These are phyloP conservation scores for Pulveroboletus sp. DNA, from an alignment of 1,284 basidiomycete genomes.

Conservation along the genomic window DNA sequence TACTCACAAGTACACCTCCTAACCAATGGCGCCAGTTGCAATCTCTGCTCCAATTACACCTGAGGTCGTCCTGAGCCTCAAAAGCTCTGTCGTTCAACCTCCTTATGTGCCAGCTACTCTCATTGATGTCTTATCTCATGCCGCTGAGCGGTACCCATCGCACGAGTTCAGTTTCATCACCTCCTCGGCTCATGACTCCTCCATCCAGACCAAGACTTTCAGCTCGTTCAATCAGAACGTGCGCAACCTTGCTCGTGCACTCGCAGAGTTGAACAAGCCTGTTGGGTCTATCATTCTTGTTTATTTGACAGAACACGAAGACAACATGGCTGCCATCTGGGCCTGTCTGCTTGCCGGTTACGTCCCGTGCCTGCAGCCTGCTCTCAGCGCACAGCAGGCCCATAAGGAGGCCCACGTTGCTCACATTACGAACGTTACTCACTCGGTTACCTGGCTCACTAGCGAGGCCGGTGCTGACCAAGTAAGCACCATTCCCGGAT, in stretches of 20 bases:
- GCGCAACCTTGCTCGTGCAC: constrained; percentile 25
- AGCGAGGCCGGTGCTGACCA: constrained; percentile 28
- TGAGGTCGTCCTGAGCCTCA: constrained; percentile 2
- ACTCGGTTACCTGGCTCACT: constrained; percentile 26
- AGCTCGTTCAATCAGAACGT: constrained; percentile 22
- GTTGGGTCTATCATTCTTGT: constrained; percentile 26
- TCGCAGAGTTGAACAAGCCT: constrained; percentile 25
- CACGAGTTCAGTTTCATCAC: constrained; percentile 32
- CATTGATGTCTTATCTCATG: constrained; percentile 22
- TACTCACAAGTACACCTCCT: background rate
- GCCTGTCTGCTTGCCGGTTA: constrained; percentile 31
- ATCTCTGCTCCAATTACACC: background rate
- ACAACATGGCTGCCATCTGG: constrained; percentile 33
- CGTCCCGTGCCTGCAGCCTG: constrained; percentile 31
- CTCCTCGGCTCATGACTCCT: constrained; percentile 31
- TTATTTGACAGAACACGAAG: constrained; percentile 33
- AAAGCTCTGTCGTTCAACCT: constrained; percentile 4
- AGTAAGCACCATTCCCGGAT: constrained; percentile 19
- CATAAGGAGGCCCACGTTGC: constrained; percentile 29
- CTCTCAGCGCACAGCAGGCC: constrained; percentile 30
- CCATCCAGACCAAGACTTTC: constrained; percentile 28
- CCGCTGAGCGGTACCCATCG: constrained; percentile 19
- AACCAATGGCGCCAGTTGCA: constrained; percentile 15
- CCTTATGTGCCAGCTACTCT: constrained; percentile 17
- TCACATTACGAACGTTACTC: constrained; percentile 24